phyloP scores from a whole-genome alignment of 2,329 filamentous ascomycete species.

The Lecanosticta acicola region DNA sequence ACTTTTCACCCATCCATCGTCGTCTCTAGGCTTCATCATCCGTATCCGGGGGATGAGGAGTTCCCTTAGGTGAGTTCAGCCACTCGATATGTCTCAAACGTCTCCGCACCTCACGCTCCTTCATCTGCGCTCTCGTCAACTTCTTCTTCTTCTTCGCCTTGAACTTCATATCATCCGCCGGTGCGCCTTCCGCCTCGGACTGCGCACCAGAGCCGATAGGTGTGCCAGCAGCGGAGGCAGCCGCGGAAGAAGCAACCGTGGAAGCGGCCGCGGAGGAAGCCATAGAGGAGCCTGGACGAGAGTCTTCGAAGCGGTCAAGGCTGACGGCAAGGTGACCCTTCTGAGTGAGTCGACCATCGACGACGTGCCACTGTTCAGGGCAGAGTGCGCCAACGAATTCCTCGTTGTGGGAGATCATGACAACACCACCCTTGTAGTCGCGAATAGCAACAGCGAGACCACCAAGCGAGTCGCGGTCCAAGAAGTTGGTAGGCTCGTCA shows the following conservation, averaged over 20 bases:
- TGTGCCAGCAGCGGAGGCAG: slow-evolving; percentile 30
- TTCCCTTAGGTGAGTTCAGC: slow-evolving; percentile 68
- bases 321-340: slow-evolving; percentile 70
- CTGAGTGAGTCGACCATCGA: slow-evolving; percentile 78
- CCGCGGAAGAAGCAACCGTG: slow-evolving; percentile 53
- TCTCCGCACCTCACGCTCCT: slow-evolving; percentile 84
- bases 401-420: slow-evolving; percentile 99
- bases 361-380: slow-evolving; percentile 93
- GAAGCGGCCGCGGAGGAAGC: slow-evolving; percentile 60
- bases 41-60: slow-evolving; percentile 68
- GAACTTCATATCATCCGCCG: slow-evolving; percentile 73
- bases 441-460: slow-evolving; percentile 96
- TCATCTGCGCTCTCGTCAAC: slow-evolving; percentile 92
- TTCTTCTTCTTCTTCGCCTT: slow-evolving; percentile 94
- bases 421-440: slow-evolving; percentile 95
- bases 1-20: background rate
- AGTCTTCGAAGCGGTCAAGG: slow-evolving; percentile 83
- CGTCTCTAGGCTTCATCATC: slow-evolving; percentile 60
- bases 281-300: slow-evolving; percentile 61
- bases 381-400: slow-evolving; percentile 96
- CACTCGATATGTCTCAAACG: slow-evolving; percentile 75
- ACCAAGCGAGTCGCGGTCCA: slow-evolving; percentile 94
- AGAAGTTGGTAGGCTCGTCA: slow-evolving; percentile 98
- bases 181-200: slow-evolving; percentile 68
- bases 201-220: slow-evolving; percentile 30